These are phyloP conservation scores for Chlorophyllum brunneum DNA, from an alignment of 768 basidiomycete genomes.

Conservation along the genomic window DNA sequence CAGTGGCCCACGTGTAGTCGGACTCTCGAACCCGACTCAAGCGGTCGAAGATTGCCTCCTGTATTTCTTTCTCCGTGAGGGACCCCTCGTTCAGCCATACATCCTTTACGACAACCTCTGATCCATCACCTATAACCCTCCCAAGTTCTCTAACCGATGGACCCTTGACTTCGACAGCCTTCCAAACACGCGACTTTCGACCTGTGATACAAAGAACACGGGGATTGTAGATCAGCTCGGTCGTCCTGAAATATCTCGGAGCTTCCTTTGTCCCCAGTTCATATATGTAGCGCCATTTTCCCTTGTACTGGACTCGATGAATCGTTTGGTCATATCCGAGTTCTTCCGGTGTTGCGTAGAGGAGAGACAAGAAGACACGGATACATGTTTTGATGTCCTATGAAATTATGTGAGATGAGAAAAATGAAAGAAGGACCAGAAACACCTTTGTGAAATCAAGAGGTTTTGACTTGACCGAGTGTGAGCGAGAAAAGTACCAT, in stretches of 20 bases:
- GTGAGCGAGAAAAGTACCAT: constrained; percentile 8
- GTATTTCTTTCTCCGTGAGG: constrained; percentile 13
- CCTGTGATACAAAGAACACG: constrained; percentile 8
- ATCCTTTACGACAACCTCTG: constrained; percentile 15
- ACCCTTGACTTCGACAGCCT: constrained; percentile 8
- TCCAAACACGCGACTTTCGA: constrained; percentile 14
- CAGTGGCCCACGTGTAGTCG: too few relatives aligned
- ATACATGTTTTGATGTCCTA: constrained; percentile 5
- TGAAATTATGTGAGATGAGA: neutral
- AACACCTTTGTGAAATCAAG: constrained; percentile 5
- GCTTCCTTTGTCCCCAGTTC: neutral
- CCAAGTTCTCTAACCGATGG: neutral
- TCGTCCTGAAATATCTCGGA: neutral
- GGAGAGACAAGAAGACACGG: constrained; percentile 3
- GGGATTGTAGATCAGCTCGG: neutral
- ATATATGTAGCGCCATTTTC: neutral
- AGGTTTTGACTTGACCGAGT: neutral
- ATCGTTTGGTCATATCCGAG: constrained; percentile 8
- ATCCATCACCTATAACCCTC: constrained; percentile 1
- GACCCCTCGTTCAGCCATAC: constrained; percentile 16
- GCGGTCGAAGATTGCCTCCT: constrained; percentile 9
- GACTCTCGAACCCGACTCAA: neutral
- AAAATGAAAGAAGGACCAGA: neutral
- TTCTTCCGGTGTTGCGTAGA: constrained; percentile 1
- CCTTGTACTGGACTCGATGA: neutral